Evolutionary conservation across 2,329 filamentous ascomycete genomes (phyloP).

Genomic region (Phialophora chinensis): DNA sequence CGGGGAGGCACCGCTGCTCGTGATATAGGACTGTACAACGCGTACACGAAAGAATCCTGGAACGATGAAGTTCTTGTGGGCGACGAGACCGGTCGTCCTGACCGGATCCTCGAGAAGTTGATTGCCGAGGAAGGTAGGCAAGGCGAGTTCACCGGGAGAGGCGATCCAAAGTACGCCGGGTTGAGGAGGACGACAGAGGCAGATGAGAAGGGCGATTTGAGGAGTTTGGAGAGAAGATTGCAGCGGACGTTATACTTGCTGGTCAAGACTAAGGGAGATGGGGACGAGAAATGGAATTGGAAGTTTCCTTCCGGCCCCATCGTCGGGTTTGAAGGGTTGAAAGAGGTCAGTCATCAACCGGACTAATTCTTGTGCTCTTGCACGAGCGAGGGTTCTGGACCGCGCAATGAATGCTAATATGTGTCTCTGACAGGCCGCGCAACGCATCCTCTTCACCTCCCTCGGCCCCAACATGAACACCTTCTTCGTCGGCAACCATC

Average conservation of each 20-base stretch:
- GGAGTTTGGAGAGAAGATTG: conserved; percentile 78
- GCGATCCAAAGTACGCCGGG: conserved; percentile 71
- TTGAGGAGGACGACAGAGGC: conserved; percentile 71
- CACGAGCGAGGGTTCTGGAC: neutral
- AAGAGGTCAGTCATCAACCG: conserved; percentile 67
- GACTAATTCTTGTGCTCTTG: neutral
- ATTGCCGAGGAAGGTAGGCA: conserved; percentile 70
- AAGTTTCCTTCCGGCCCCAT: conserved; percentile 78
- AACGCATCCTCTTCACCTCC: conserved; percentile 75
- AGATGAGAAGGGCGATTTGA: conserved; percentile 74
- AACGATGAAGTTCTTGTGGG: conserved; percentile 88
- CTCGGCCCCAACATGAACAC: conserved; percentile 98
- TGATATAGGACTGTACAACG: conserved; percentile 84
- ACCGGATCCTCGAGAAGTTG: conserved; percentile 72
- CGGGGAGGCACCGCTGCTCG: conserved; percentile 75
- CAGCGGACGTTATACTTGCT: conserved; percentile 86
- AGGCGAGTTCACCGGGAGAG: conserved; percentile 59
- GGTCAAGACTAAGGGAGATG: conserved; percentile 61
- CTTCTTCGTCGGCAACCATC: conserved; percentile 91
- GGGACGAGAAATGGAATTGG: conserved; percentile 59
- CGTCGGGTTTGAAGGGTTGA: conserved; percentile 79
- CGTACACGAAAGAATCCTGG: conserved; percentile 77
- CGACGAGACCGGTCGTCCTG: conserved; percentile 68
- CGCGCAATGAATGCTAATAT: neutral
- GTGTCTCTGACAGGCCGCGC: conserved; percentile 68